Evolutionary conservation across 768 basidiomycete species (phyloP).

Genomic region (Phaeolepiota aurea): DNA sequence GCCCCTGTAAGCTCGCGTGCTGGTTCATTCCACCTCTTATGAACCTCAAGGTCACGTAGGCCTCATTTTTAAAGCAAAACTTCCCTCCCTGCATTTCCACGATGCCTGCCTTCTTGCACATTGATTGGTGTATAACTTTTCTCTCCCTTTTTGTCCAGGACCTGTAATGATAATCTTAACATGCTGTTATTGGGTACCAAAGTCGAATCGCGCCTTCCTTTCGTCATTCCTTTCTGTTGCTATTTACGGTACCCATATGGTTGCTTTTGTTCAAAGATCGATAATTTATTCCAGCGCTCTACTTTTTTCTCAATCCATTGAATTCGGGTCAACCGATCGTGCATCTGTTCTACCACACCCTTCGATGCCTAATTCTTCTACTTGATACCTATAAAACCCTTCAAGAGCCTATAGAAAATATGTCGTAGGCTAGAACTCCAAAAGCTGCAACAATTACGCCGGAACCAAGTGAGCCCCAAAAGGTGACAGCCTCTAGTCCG

Average conservation of each 20-base stretch:
- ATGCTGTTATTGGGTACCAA: conserved; percentile 19
- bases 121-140: conserved; percentile 6
- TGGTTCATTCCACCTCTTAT: no score
- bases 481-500: conserved; percentile 49
- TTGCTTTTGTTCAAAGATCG: conserved; percentile 7
- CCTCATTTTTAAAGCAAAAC: background rate
- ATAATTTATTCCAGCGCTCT: background rate
- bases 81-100: background rate
- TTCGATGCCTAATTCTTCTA: no score
- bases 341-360: no score
- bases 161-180: conserved; percentile 32
- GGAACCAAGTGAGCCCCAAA: conserved; percentile 71
- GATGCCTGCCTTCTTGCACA: conserved; percentile 1
- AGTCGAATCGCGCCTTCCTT: conserved; percentile 13
- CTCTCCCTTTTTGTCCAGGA: conserved; percentile 15
- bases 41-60: no score
- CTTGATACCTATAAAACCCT: no score
- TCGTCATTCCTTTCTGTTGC: conserved; percentile 16
- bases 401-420: conserved; percentile 32
- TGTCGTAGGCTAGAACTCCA: conserved; percentile 68
- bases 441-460: conserved; percentile 79
- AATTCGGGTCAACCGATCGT: no score
- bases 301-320: no score
- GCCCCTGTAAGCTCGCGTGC: no score
- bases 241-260: conserved; percentile 8